These are phyloP conservation scores for Malassezia furfur DNA, from an alignment of 1,284 basidiomycete genomes.

Conservation along the genomic window DNA sequence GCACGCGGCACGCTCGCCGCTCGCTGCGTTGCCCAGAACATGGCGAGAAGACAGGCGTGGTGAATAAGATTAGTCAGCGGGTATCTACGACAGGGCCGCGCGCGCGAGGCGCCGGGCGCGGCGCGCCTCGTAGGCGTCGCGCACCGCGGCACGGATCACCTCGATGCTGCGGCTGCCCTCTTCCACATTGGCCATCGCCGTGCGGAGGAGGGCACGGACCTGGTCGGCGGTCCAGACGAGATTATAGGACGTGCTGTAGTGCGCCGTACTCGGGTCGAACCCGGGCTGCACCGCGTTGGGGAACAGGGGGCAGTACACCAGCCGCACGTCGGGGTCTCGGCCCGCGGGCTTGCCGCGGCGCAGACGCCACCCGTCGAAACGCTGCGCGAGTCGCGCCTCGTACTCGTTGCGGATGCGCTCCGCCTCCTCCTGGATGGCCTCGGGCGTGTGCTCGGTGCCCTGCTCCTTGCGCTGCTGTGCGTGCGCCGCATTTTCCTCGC, in stretches of 20 bases:
- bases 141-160: constrained; percentile 15
- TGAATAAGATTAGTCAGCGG: background rate
- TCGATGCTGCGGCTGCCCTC: constrained; percentile 12
- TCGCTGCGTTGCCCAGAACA: background rate
- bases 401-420: constrained; percentile 17
- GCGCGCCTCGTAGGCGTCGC: constrained; percentile 14
- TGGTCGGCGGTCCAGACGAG: constrained; percentile 41
- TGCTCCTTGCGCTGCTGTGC: background rate
- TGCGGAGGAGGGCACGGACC: constrained; percentile 28
- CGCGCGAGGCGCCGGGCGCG: constrained; percentile 8
- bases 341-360: background rate
- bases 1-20: background rate
- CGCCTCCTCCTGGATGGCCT: background rate
- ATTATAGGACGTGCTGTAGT: constrained; percentile 43
- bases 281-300: constrained; percentile 27
- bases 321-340: constrained; percentile 17
- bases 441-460: background rate
- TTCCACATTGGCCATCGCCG: constrained; percentile 28
- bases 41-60: background rate
- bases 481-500: background rate
- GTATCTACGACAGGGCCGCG: constrained; percentile 2
- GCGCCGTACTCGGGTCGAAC: constrained; percentile 33
- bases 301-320: constrained; percentile 40
- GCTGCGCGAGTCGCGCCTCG: constrained; percentile 23
- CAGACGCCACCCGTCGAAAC: constrained; percentile 19